These are phyloP conservation scores for Colletotrichum sp. DNA, from an alignment of 2,329 filamentous ascomycete genomes.

Conservation along the genomic window DNA sequence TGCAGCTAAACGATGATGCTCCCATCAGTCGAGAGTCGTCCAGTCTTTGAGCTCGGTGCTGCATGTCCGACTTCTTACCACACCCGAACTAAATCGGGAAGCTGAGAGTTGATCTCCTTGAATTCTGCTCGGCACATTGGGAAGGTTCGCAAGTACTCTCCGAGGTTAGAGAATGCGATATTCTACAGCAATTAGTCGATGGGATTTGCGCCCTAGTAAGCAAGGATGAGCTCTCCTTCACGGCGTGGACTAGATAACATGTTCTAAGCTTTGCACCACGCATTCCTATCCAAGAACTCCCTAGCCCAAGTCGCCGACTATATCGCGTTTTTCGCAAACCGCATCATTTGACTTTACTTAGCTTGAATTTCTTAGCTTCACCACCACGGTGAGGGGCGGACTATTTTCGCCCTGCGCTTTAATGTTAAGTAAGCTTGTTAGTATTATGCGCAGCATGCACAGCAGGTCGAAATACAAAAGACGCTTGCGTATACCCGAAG, in stretches of 20 bases:
- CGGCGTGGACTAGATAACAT: neutral
- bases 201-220: rapidly evolving
- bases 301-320: neutral
- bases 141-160: neutral
- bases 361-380: neutral
- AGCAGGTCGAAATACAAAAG: neutral
- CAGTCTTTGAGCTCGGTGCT: neutral
- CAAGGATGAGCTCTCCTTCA: neutral
- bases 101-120: neutral
- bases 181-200: neutral
- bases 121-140: neutral
- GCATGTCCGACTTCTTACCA: neutral
- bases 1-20: neutral
- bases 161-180: neutral
- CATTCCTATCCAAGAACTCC: no score
- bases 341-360: neutral
- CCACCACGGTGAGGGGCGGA: neutral
- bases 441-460: neutral
- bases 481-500: neutral
- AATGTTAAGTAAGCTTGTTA: neutral
- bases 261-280: neutral
- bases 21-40: neutral
- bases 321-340: neutral
- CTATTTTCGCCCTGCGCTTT: neutral
- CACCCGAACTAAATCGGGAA: neutral